Evolutionary conservation across 1,284 basidiomycete genomes (phyloP).

Genomic region (Cutaneotrichosporon arboriforme): DNA sequence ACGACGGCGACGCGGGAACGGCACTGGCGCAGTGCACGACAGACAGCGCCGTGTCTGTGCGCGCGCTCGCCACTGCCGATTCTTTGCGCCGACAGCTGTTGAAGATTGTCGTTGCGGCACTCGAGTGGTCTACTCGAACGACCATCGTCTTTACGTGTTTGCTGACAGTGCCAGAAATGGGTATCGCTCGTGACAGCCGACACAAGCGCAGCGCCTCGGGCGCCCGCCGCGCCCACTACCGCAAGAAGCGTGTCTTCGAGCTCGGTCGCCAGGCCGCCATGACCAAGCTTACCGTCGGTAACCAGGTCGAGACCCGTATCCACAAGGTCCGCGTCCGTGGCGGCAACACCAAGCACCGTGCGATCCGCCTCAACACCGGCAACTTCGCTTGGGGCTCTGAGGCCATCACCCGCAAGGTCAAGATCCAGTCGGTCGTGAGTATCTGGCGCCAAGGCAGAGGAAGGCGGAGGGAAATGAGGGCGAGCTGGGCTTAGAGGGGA

Average conservation of each 20-base stretch:
- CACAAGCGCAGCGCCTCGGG: slow-evolving; percentile 92
- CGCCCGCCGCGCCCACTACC: slow-evolving; percentile 81
- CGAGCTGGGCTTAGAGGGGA: background rate
- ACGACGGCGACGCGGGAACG: background rate
- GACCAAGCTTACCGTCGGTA: slow-evolving; percentile 65
- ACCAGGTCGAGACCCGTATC: slow-evolving; percentile 73
- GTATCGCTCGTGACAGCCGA: slow-evolving; percentile 82
- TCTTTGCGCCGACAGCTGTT: background rate
- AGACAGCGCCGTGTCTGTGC: no score
- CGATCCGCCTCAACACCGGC: slow-evolving; percentile 85
- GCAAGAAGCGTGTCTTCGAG: slow-evolving; percentile 99
- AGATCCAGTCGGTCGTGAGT: slow-evolving; percentile 89
- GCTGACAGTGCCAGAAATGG: background rate
- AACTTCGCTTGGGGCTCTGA: slow-evolving; percentile 98
- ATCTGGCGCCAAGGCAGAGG: background rate
- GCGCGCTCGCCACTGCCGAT: no score
- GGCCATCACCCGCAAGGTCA: slow-evolving; percentile 83
- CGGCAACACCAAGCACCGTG: slow-evolving; percentile 87
- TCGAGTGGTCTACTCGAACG: background rate
- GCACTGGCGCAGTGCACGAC: background rate
- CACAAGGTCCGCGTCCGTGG: slow-evolving; percentile 89
- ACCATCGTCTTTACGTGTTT: background rate
- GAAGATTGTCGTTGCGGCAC: background rate
- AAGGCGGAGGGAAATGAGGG: background rate
- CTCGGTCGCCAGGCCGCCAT: slow-evolving; percentile 90